A percentile compares a stretch with the other conserved stretches of the same genome.
Evolutionary conservation across 371 early-diverging fungal species (phyloP).

Genomic region (Apophysomyces sp.): DNA sequence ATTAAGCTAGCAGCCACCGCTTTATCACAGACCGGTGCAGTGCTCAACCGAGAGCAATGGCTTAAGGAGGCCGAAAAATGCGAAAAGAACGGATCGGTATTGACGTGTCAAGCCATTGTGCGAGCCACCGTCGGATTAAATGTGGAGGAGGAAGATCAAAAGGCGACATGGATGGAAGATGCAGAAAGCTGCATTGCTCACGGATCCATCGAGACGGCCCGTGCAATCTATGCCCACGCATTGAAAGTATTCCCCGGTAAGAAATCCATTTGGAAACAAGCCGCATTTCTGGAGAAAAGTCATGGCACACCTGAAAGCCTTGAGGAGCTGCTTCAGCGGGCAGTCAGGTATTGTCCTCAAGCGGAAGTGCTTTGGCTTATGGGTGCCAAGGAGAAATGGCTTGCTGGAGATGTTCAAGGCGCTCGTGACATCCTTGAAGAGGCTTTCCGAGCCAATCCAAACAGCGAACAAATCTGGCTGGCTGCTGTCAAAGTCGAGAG

Average conservation of each 20-base stretch:
- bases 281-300: constrained; percentile 86
- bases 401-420: constrained; percentile 82
- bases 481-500: constrained; percentile 96
- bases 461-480: constrained; percentile 91
- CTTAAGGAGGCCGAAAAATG: constrained; percentile 84
- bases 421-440: constrained; percentile 84
- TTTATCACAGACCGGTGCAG: constrained; percentile 67
- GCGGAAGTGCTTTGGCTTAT: constrained; percentile 95
- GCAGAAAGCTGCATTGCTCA: constrained; percentile 75
- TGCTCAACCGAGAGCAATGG: constrained; percentile 90
- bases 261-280: constrained; percentile 84
- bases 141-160: constrained; percentile 80
- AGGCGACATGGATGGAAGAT: constrained; percentile 88
- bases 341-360: constrained; percentile 89
- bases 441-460: constrained; percentile 90
- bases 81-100: constrained; percentile 78
- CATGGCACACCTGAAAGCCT: constrained; percentile 81
- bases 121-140: constrained; percentile 77
- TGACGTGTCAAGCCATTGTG: constrained; percentile 85
- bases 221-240: constrained; percentile 88
- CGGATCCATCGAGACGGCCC: constrained; percentile 75
- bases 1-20: constrained; percentile 70
- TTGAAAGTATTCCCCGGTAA: constrained; percentile 76
- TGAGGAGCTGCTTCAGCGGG: constrained; percentile 80
- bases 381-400: constrained; percentile 95